Conservation (phyloP, 176 grass and related monocot genomes). For the Oryza coarctata region DNA sequence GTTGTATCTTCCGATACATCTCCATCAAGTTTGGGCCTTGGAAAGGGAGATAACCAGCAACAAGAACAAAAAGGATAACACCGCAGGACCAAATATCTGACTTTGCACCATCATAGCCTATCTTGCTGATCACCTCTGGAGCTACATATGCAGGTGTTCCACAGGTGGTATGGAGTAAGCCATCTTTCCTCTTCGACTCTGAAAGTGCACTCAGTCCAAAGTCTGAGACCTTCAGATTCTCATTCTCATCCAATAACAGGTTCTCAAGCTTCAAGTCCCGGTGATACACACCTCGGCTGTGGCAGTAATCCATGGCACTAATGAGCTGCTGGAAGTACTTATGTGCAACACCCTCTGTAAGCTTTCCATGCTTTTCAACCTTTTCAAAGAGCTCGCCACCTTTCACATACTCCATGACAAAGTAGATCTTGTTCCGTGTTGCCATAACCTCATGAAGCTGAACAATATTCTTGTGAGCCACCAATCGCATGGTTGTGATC, state of each 20-base stretch:
- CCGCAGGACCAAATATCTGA: constrained; percentile 90
- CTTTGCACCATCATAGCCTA: constrained; percentile 79
- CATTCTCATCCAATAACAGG: constrained; percentile 62
- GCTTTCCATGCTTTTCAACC: constrained; percentile 50
- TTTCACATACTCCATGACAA: constrained; percentile 68
- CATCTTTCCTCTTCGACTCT: constrained; percentile 57
- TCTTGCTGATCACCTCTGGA: constrained; percentile 74
- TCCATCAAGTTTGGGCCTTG: constrained; percentile 73
- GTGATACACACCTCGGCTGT: constrained; percentile 66
- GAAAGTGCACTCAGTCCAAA: constrained; percentile 68
- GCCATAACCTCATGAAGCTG: constrained; percentile 79
- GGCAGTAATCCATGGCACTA: constrained; percentile 60
- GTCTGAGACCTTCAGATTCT: constrained; percentile 66
- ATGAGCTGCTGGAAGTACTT: constrained; percentile 72
- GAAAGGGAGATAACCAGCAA: constrained; percentile 76
- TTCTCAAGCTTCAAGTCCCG: constrained; percentile 72
- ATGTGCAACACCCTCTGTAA: constrained; percentile 48
- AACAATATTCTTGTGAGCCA: constrained; percentile 62
- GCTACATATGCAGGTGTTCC: constrained; percentile 89
- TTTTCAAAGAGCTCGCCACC: constrained; percentile 71
- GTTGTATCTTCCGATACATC: constrained; percentile 67
- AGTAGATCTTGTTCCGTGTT: constrained; percentile 63
- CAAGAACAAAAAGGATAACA: constrained; percentile 77
- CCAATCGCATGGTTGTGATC: constrained; percentile 62
- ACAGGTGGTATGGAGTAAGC: constrained; percentile 76